Evolutionary conservation across 2,329 filamentous ascomycete species (phyloP).

Genomic region (Dryadomyces quercivorus): DNA sequence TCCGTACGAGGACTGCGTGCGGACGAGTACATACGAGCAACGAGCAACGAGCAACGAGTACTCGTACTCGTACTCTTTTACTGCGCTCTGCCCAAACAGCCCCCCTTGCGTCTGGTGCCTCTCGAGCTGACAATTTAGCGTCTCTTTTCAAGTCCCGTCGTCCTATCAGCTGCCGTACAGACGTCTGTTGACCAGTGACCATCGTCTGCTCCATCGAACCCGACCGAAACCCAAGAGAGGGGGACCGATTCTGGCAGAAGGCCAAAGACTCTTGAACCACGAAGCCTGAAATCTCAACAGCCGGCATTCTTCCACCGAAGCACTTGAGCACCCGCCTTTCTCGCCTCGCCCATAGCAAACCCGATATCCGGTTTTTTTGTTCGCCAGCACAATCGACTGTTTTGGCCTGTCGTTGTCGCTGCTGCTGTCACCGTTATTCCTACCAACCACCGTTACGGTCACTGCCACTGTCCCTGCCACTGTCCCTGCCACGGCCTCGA

Average conservation of each 20-base stretch:
- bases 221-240: conserved; percentile 6
- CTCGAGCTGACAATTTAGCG: conserved; percentile 1
- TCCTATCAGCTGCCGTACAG: neutral
- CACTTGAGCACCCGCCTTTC: too few relatives aligned
- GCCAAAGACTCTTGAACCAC: neutral
- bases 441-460: neutral
- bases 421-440: neutral
- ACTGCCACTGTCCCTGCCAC: neutral
- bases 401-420: neutral
- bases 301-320: neutral
- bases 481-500: too few relatives aligned
- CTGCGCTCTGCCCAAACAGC: neutral
- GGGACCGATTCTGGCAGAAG: neutral
- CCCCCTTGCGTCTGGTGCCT: neutral
- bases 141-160: neutral
- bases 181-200: conserved; percentile 3
- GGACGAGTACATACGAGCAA: too few relatives aligned
- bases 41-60: too few relatives aligned
- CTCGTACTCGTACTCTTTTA: too few relatives aligned
- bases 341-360: too few relatives aligned
- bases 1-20: too few relatives aligned
- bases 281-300: neutral
- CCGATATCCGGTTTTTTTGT: too few relatives aligned
- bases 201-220: conserved; percentile 5
- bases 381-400: neutral